Percentiles rank a stretch among this genome's conserved stretches.
These are phyloP conservation scores for Vigna angularis DNA, from an alignment of 306 rosid genomes.

Conservation along the genomic window DNA sequence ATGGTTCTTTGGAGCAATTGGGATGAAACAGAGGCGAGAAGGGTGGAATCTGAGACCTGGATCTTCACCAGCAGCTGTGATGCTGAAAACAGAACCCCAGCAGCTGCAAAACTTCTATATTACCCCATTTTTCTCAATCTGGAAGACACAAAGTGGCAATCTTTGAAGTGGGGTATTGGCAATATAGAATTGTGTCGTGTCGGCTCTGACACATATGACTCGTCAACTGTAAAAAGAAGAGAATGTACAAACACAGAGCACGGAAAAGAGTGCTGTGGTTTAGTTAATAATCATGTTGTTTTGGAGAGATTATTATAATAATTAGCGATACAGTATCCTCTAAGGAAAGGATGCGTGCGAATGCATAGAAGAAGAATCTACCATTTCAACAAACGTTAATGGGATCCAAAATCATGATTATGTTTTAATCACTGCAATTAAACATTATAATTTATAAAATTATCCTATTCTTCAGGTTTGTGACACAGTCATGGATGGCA, in stretches of 20 bases:
- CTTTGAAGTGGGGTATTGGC: slow-evolving; percentile 50
- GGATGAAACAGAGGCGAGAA: slow-evolving; percentile 53
- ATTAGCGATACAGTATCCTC: slow-evolving; percentile 43
- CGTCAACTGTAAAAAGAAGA: slow-evolving; percentile 57
- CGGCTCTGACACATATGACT: slow-evolving; percentile 56
- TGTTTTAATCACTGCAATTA: slow-evolving; percentile 38
- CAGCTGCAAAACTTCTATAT: slow-evolving; percentile 52
- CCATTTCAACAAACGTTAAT: slow-evolving; percentile 47
- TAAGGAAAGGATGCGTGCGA: slow-evolving; percentile 52
- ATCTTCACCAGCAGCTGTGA: slow-evolving; percentile 52
- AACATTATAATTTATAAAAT: slow-evolving; percentile 25
- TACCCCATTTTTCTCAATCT: slow-evolving; percentile 61
- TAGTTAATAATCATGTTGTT: slow-evolving; percentile 20
- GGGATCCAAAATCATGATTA: slow-evolving; percentile 39
- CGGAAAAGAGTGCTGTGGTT: slow-evolving; percentile 40
- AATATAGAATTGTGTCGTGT: slow-evolving; percentile 46
- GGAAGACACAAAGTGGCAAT: slow-evolving; percentile 25
- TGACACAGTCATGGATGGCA: slow-evolving; percentile 35
- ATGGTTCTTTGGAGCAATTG: slow-evolving; percentile 29
- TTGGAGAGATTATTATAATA: slow-evolving; percentile 12
- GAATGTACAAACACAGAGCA: slow-evolving; percentile 34
- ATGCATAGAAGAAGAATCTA: slow-evolving; percentile 41
- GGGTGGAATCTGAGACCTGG: slow-evolving; percentile 50
- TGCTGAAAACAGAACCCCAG: slow-evolving; percentile 16
- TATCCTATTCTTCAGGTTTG: slow-evolving; percentile 45